Conservation (phyloP, 1,139 yeast species). For the Candida sanyaensis region DNA sequence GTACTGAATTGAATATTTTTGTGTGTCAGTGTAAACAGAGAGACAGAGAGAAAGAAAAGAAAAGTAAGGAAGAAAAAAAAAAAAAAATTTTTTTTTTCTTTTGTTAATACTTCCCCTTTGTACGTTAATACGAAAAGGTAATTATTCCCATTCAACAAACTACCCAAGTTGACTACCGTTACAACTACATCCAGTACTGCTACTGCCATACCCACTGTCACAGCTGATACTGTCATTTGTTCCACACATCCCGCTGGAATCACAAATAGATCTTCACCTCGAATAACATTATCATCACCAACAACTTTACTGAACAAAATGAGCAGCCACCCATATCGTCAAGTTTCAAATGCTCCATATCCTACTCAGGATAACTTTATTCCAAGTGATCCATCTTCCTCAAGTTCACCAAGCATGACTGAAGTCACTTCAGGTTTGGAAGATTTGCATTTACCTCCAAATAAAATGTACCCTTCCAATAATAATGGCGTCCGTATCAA, state of each 20-base stretch:
- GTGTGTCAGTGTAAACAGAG: no score
- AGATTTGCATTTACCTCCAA: conserved; percentile 16
- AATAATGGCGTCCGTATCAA: not conserved
- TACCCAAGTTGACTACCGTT: not conserved
- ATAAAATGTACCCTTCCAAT: conserved; percentile 6
- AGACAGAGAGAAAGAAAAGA: not conserved
- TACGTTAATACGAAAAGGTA: conserved; percentile 3
- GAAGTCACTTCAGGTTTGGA: conserved; percentile 14
- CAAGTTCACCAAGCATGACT: conserved; percentile 12
- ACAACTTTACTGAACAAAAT: conserved; percentile 3
- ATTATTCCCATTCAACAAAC: not conserved
- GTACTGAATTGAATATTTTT: no score
- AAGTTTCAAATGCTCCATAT: conserved; percentile 23
- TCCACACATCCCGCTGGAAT: not conserved
- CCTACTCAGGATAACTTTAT: conserved; percentile 20
- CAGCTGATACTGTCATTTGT: not conserved
- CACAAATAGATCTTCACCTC: not conserved
- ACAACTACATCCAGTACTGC: not conserved
- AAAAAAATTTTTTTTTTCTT: not conserved
- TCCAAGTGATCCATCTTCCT: conserved; percentile 7
- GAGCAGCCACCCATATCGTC: conserved; percentile 16
- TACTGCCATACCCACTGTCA: no score
- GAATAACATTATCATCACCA: not conserved
- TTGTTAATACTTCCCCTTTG: conserved; percentile 4
- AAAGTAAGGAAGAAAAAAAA: not conserved